Evolutionary conservation across 768 basidiomycete species (phyloP).

Genomic region (Kwoniella botswanensis): DNA sequence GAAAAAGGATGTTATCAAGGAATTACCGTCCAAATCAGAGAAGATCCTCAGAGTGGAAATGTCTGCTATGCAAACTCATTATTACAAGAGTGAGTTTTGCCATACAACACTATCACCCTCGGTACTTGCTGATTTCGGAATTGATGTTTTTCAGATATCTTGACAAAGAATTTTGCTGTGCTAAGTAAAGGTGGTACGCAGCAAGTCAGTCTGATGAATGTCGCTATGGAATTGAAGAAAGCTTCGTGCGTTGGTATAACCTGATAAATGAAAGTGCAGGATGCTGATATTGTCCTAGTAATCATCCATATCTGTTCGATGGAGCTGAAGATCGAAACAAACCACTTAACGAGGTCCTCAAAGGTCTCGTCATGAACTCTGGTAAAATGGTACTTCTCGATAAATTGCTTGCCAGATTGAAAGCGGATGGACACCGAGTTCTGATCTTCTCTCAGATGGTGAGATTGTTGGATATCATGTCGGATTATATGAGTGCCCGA

Average conservation of each 20-base stretch:
- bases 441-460: constrained; percentile 99
- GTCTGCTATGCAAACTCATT: constrained; percentile 93
- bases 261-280: no score
- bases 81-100: constrained; percentile 76
- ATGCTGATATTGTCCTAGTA: constrained; percentile 54
- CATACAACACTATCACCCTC: constrained; percentile 65
- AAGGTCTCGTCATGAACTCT: constrained; percentile 97
- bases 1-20: constrained; percentile 95
- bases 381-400: constrained; percentile 98
- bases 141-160: constrained; percentile 19
- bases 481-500: constrained; percentile 90
- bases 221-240: constrained; percentile 99
- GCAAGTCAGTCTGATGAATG: constrained; percentile 94
- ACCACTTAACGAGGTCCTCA: constrained; percentile 75
- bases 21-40: constrained; percentile 96
- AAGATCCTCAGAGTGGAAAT: constrained; percentile 97
- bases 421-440: constrained; percentile 91
- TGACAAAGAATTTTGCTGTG: constrained; percentile 82
- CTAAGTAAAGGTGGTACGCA: constrained; percentile 78
- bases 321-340: constrained; percentile 72
- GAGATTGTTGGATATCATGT: constrained; percentile 95
- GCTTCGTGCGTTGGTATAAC: constrained; percentile 62
- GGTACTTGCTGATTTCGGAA: constrained; percentile 60
- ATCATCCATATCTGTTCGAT: constrained; percentile 97
- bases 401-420: constrained; percentile 87